phyloP scores from a whole-genome alignment of 2,329 filamentous ascomycete genomes.

The Fusarium temperatum region DNA sequence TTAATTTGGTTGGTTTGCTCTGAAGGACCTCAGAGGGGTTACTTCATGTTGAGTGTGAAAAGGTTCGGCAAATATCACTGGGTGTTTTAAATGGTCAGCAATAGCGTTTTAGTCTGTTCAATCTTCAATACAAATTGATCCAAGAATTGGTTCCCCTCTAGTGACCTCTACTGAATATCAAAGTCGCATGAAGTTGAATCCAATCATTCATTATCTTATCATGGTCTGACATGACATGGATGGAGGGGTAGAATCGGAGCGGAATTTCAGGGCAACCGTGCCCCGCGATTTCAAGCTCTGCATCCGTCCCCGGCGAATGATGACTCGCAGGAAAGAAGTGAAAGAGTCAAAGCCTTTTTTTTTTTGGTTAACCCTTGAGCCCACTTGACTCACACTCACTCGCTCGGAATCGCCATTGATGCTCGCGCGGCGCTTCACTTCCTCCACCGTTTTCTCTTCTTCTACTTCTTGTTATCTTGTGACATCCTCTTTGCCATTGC shows the following conservation, averaged over 20 bases:
- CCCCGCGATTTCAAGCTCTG: slow-evolving; percentile 30
- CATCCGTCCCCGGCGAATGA: slow-evolving; percentile 15
- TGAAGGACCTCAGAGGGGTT: neutral
- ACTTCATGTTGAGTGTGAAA: slow-evolving; percentile 6
- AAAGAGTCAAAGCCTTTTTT: slow-evolving; percentile 39
- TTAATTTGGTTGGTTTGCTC: slow-evolving; percentile 30
- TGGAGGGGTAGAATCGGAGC: slow-evolving; percentile 34
- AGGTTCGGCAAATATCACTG: slow-evolving; percentile 21
- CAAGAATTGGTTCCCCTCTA: neutral
- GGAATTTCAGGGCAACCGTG: slow-evolving; percentile 32
- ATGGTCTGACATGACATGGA: neutral
- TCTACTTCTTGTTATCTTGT: slow-evolving; percentile 14
- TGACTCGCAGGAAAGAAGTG: slow-evolving; percentile 24
- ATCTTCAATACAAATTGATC: slow-evolving; percentile 25
- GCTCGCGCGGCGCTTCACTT: slow-evolving; percentile 41
- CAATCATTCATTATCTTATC: neutral
- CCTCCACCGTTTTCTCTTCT: slow-evolving; percentile 38
- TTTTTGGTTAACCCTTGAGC: slow-evolving; percentile 38
- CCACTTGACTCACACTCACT: slow-evolving; percentile 44
- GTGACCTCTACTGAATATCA: neutral
- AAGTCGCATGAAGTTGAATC: neutral
- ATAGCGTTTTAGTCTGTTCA: slow-evolving; percentile 26
- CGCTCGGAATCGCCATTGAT: slow-evolving; percentile 35
- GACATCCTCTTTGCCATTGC: slow-evolving; percentile 16
- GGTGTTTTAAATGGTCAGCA: slow-evolving; percentile 9